Evolutionary conservation across 176 grass and related monocot genomes (phyloP).

Genomic region (Cenchrus purpureus): DNA sequence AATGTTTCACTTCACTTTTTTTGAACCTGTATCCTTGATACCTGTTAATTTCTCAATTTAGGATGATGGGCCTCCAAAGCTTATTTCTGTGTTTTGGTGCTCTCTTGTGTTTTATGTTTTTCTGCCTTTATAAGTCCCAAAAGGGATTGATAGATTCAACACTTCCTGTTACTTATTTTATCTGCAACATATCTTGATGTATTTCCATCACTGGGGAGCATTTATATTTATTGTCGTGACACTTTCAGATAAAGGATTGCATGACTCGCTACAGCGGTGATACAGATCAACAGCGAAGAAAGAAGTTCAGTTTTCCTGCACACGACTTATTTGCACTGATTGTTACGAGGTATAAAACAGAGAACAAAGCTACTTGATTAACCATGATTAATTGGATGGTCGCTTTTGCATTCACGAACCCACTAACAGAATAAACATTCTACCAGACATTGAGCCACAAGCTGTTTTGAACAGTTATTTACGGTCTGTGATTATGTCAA

Average conservation of each 20-base stretch:
- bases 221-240: not conserved
- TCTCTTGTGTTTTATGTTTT: too few relatives aligned
- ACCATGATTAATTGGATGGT: not conserved
- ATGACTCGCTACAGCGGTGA: conserved; percentile 94
- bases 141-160: not conserved
- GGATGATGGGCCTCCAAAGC: too few relatives aligned
- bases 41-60: too few relatives aligned
- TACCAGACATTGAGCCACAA: not conserved
- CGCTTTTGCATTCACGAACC: not conserved
- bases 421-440: not conserved
- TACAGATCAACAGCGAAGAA: conserved; percentile 74
- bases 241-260: conserved; percentile 86
- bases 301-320: conserved; percentile 96
- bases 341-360: conserved; percentile 75
- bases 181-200: not conserved
- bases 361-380: not conserved
- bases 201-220: not conserved
- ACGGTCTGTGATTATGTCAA: conserved; percentile 21
- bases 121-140: not conserved
- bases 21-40: too few relatives aligned
- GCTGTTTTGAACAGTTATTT: not conserved
- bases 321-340: conserved; percentile 94
- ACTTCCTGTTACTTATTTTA: not conserved
- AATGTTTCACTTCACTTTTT: too few relatives aligned
- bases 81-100: too few relatives aligned